Evolutionary conservation across 768 basidiomycete genomes (phyloP).

Genomic region (Boletellus ananas): DNA sequence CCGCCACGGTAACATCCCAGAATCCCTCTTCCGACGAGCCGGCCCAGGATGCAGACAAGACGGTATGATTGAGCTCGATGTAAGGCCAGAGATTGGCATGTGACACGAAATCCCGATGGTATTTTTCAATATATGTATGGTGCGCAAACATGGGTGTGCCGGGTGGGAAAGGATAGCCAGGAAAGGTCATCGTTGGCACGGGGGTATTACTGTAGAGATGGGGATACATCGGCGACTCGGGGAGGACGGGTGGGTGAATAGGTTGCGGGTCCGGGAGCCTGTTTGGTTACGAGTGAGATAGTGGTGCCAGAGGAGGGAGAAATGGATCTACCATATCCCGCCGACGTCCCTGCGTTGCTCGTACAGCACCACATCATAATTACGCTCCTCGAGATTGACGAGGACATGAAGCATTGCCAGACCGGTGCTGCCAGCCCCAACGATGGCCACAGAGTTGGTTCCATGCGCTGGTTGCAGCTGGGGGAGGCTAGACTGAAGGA

Average conservation of each 20-base stretch:
- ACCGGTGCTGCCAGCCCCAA: constrained; percentile 57
- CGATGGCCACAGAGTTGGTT: constrained; percentile 50
- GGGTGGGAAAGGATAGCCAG: constrained; percentile 49
- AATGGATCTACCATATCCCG: constrained; percentile 48
- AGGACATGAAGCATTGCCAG: constrained; percentile 50
- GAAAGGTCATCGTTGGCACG: constrained; percentile 55
- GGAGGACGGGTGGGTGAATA: constrained; percentile 42
- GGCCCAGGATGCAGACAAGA: constrained; percentile 42
- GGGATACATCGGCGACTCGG: constrained; percentile 54
- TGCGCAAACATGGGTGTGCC: constrained; percentile 49
- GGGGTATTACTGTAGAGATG: constrained; percentile 52
- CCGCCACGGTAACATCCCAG: constrained; percentile 43
- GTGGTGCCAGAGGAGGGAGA: too few relatives aligned
- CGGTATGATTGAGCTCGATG: constrained; percentile 42
- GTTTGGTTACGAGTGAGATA: not conserved
- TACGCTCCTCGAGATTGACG: constrained; percentile 41
- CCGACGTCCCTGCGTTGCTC: constrained; percentile 51
- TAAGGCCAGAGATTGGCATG: constrained; percentile 36
- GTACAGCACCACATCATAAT: constrained; percentile 49
- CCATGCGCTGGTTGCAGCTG: constrained; percentile 1
- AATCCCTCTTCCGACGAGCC: constrained; percentile 36
- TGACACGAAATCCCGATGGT: constrained; percentile 43
- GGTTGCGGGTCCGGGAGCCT: constrained; percentile 35
- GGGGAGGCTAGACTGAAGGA: constrained; percentile 1
- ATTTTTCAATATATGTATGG: constrained; percentile 43